These are phyloP conservation scores for Yarrowia sp. DNA, from an alignment of 805 yeast species.

Conservation along the genomic window DNA sequence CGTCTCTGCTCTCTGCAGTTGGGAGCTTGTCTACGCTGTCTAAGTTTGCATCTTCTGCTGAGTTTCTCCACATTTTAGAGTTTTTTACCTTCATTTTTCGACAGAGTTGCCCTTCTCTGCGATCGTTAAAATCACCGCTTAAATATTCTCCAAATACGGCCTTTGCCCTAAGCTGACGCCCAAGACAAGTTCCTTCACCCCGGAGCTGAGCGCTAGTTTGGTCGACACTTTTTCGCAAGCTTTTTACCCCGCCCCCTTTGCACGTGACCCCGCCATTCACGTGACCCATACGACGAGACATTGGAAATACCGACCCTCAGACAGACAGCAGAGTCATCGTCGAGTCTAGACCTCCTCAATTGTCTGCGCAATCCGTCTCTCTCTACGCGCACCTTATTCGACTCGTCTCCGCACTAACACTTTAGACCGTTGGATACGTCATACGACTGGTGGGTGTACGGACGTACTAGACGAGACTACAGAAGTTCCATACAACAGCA, in stretches of 20 bases:
- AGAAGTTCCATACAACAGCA: too few relatives aligned
- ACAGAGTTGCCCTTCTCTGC: constrained; percentile 27
- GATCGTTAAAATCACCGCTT: constrained; percentile 17
- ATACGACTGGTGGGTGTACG: constrained; percentile 10
- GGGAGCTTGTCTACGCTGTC: neutral
- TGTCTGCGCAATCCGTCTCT: too few relatives aligned
- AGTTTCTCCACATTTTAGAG: constrained; percentile 36
- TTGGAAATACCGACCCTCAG: neutral
- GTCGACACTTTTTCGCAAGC: neutral
- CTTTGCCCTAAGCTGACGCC: too few relatives aligned
- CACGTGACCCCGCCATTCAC: neutral
- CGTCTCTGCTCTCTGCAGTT: neutral
- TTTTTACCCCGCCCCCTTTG: neutral
- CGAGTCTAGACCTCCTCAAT: neutral
- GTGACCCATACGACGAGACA: neutral
- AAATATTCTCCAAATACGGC: neutral
- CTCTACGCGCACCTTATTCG: neutral
- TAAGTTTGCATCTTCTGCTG: constrained; percentile 1
- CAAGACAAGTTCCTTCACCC: too few relatives aligned
- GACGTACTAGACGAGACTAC: too few relatives aligned
- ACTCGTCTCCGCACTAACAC: neutral
- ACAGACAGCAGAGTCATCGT: too few relatives aligned
- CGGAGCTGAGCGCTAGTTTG: too few relatives aligned
- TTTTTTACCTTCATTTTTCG: neutral
- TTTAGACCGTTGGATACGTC: constrained; percentile 21